A percentile compares a stretch with the other conserved stretches of the same genome.
phyloP scores from a whole-genome alignment of 768 basidiomycete genomes.

The Tylopilus plumbeoviolaceoides region DNA sequence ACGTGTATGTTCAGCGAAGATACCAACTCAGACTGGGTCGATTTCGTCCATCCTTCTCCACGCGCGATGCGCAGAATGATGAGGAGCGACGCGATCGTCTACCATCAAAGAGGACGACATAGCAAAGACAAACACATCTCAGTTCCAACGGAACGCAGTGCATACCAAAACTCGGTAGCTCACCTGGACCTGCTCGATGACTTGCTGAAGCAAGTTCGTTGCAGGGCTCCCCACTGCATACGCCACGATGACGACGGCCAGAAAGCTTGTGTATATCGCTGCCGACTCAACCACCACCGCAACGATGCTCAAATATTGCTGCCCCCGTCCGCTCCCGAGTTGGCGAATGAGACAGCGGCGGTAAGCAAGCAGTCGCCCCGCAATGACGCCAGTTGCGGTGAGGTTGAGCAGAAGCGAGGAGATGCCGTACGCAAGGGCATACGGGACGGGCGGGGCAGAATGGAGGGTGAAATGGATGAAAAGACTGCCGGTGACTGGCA shows the following conservation, averaged over 20 bases:
- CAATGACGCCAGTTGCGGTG: background rate
- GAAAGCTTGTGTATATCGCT: too few relatives aligned
- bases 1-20: too few relatives aligned
- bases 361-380: too few relatives aligned
- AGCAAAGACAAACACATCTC: background rate
- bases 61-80: slow-evolving; percentile 38
- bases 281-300: too few relatives aligned
- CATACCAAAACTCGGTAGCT: background rate
- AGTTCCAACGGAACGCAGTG: background rate
- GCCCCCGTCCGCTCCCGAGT: too few relatives aligned
- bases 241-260: too few relatives aligned
- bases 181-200: slow-evolving; percentile 7
- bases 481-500: slow-evolving; percentile 1
- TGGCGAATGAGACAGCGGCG: too few relatives aligned
- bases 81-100: slow-evolving; percentile 38
- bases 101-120: background rate
- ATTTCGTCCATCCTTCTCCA: slow-evolving; percentile 32
- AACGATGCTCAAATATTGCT: too few relatives aligned
- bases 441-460: background rate
- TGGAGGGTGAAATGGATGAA: slow-evolving; percentile 25
- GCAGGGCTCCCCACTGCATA: too few relatives aligned
- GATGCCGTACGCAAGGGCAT: slow-evolving; percentile 21
- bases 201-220: slow-evolving; percentile 23
- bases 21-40: background rate
- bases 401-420: slow-evolving; percentile 30